Percentiles rank a stretch among this genome's conserved stretches.
These are phyloP conservation scores for Fusarium tjaetaba DNA, from an alignment of 2,329 filamentous ascomycete species.

Conservation along the genomic window DNA sequence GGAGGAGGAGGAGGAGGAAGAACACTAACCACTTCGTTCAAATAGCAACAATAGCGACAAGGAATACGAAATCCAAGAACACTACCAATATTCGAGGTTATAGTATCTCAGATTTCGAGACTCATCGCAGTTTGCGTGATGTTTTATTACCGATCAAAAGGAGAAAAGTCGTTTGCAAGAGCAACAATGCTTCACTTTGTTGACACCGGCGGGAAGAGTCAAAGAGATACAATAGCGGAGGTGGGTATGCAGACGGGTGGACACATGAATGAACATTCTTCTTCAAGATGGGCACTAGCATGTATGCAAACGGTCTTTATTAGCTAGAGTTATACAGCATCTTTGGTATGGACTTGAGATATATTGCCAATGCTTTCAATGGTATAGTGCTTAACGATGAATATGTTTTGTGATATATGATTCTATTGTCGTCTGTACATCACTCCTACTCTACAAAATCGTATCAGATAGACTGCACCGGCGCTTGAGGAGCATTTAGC, in stretches of 20 bases:
- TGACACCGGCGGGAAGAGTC: slow-evolving; percentile 5
- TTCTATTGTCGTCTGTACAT: not conserved
- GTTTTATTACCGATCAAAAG: not conserved
- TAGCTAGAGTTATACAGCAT: not conserved
- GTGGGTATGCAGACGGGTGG: not conserved
- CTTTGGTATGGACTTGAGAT: not conserved
- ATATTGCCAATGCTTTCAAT: not conserved
- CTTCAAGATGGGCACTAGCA: not conserved
- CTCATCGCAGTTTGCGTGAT: not conserved
- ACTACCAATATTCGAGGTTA: not conserved
- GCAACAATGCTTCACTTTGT: slow-evolving; percentile 6
- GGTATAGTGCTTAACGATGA: not conserved
- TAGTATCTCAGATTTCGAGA: not conserved
- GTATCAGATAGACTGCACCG: not conserved
- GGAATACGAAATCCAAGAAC: not conserved
- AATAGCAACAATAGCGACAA: not conserved
- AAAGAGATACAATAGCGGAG: not conserved
- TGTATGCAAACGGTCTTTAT: not conserved
- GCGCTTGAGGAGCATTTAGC: not conserved
- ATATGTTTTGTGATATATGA: not conserved
- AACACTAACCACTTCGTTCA: not conserved
- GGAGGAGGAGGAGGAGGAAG: not conserved
- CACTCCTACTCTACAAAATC: not conserved
- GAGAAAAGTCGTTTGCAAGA: slow-evolving; percentile 1
- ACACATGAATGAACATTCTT: not conserved